phyloP scores from a whole-genome alignment of 768 basidiomycete species.

The Auriscalpium orientale region DNA sequence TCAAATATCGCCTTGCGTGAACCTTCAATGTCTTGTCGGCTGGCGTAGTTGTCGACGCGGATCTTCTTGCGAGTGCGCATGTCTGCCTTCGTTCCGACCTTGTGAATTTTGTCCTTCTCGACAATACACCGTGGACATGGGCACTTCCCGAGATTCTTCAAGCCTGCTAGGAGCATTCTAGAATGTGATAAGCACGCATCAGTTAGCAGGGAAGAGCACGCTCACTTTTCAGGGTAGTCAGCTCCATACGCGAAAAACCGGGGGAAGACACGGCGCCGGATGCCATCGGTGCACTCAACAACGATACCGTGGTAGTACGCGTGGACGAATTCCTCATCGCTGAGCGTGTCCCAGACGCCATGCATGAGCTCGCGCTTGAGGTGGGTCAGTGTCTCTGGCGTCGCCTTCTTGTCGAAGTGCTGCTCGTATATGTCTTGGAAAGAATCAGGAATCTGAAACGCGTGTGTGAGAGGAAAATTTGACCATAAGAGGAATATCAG shows the following conservation, averaged over 20 bases:
- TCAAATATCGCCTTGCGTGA: constrained; percentile 14
- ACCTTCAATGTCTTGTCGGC: background rate
- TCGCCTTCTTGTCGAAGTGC: background rate
- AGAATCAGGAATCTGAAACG: constrained; percentile 22
- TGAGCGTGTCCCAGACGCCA: constrained; percentile 18
- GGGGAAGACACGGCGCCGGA: constrained; percentile 15
- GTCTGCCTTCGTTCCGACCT: constrained; percentile 13
- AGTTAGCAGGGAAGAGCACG: background rate
- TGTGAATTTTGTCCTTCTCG: constrained; percentile 8
- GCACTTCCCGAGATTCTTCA: constrained; percentile 22
- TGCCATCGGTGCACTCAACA: constrained; percentile 19
- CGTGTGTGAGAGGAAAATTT: constrained; percentile 1
- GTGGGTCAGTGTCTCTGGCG: constrained; percentile 17
- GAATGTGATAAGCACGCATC: background rate
- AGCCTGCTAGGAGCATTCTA: constrained; percentile 22
- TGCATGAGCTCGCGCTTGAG: constrained; percentile 25
- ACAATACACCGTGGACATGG: constrained; percentile 26
- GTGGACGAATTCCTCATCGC: constrained; percentile 15
- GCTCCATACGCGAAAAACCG: constrained; percentile 22
- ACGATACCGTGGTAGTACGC: constrained; percentile 20
- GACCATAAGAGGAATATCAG: no score
- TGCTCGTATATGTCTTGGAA: constrained; percentile 22
- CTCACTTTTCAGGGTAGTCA: constrained; percentile 28
- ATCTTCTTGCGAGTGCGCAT: background rate
- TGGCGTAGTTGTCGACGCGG: background rate